Conservation (phyloP, 1,284 basidiomycete genomes). For the Apiotrichum porosum region DNA sequence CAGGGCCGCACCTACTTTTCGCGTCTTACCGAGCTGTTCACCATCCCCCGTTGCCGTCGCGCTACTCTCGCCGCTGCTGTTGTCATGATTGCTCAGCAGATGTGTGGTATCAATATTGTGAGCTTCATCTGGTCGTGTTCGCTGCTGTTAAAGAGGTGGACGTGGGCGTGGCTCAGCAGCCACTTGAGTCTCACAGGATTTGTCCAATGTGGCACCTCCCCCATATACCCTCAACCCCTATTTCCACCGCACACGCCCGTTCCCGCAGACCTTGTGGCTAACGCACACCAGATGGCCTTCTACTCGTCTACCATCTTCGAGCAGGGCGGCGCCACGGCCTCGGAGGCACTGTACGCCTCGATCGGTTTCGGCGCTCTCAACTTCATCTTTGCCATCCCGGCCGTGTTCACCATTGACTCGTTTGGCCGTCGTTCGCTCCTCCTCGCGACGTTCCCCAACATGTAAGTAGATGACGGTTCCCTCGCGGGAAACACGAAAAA, state of each 20-base stretch:
- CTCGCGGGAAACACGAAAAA: no score
- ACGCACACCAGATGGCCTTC: no score
- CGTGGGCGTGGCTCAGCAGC: no score
- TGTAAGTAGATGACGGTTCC: no score
- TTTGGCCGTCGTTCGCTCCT: conserved; percentile 61
- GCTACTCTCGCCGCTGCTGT: conserved; percentile 63
- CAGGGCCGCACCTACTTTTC: conserved; percentile 36
- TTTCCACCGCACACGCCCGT: no score
- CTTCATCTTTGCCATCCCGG: conserved; percentile 21
- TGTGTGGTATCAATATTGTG: conserved; percentile 39
- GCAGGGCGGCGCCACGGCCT: conserved; percentile 49
- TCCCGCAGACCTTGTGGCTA: no score
- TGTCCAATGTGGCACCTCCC: no score
- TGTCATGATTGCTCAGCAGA: conserved; percentile 61
- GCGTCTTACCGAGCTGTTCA: conserved; percentile 62
- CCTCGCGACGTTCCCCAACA: conserved; percentile 50
- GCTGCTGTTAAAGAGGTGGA: no score
- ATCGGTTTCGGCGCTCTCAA: conserved; percentile 39
- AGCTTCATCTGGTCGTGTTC: no score
- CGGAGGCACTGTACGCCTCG: conserved; percentile 55
- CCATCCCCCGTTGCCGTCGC: conserved; percentile 65
- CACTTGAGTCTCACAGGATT: no score
- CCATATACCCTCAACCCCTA: no score
- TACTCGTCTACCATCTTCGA: conserved; percentile 55
- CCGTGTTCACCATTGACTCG: conserved; percentile 51